Evolutionary conservation across 139 green algal species (phyloP).

Genomic region (Chlorella sp.): DNA sequence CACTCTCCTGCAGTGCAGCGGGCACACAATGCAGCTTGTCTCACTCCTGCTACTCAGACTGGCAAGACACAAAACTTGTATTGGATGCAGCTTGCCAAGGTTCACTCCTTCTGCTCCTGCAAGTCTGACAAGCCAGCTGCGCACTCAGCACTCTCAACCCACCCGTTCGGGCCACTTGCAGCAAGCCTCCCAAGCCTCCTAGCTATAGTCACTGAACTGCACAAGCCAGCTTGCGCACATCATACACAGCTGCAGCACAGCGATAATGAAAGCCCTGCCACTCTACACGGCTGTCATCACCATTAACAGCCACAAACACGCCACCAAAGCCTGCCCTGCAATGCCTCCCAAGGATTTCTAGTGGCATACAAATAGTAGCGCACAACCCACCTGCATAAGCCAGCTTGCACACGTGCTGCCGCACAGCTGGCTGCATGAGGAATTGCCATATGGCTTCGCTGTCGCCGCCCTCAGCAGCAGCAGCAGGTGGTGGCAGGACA

Average conservation of each 20-base stretch:
- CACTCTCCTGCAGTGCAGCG: constrained; percentile 36
- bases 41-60: too few relatives aligned
- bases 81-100: too few relatives aligned
- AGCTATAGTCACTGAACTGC: too few relatives aligned
- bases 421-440: constrained; percentile 35
- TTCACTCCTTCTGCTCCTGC: too few relatives aligned
- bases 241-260: neutral
- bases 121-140: too few relatives aligned
- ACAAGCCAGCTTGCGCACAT: too few relatives aligned
- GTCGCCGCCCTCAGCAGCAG: constrained; percentile 1
- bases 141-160: too few relatives aligned
- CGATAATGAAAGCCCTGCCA: neutral
- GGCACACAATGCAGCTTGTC: too few relatives aligned
- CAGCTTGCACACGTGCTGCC: constrained; percentile 47
- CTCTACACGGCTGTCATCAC: neutral
- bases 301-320: neutral
- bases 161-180: too few relatives aligned
- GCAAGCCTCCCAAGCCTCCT: too few relatives aligned
- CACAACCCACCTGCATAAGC: constrained; percentile 1
- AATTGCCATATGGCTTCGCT: constrained; percentile 13
- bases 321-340: neutral
- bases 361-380: neutral
- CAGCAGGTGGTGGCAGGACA: constrained; percentile 9
- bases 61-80: too few relatives aligned
- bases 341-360: neutral